Evolutionary conservation across 2,329 filamentous ascomycete species (phyloP), one percentile per base, ranked within the genome.

Genomic region (Fusarium praegraminearum): DNA sequence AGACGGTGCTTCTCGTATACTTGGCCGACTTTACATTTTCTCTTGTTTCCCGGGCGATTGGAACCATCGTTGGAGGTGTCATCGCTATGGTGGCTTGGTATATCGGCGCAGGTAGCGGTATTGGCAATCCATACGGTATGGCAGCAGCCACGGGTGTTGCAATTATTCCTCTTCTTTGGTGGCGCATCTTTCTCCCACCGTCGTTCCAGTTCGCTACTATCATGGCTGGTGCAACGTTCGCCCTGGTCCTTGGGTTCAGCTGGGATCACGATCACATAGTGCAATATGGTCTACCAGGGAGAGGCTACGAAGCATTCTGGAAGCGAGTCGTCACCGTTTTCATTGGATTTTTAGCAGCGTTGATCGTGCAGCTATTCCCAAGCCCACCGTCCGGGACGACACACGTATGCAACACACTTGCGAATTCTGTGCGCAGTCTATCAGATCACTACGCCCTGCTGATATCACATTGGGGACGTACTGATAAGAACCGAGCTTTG

Each of bases 21-120:
- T 81, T 85, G 77, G 80, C 83, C 0, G 85, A 87, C 54, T 86
- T 86, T 41, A 81, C 80, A 0, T 83, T 83, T 50, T 83, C 82
- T 0, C 65, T 86, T 8, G 44, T 84, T 1, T 75, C 78, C 1
- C 78, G 85, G 24, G 70, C 74, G 0, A 53, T 80, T 1, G 85
- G 82, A 8, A 85, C 84, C 0, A 63, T 86, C 1, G 61, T 83
- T 12, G 85, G 85, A 0, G 85, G 85, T 16, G 70, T 83, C 0
- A 51, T 85, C 10, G 85, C 82, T 0, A 75, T 86, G 70, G 73
- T 82, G 0, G 80, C 80, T 3, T 87, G 85, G 85, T 86, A 87
- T 41, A 82, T 85, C 20, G 84, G 84, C 0, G 83, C 84, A 3
- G 85, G 83, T 0, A 72, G 73, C 28, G 85, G 85, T 1, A 59